Base-by-base conservation (phyloP, 2,329 filamentous ascomycete species). In the Fusarium sp. region DNA sequence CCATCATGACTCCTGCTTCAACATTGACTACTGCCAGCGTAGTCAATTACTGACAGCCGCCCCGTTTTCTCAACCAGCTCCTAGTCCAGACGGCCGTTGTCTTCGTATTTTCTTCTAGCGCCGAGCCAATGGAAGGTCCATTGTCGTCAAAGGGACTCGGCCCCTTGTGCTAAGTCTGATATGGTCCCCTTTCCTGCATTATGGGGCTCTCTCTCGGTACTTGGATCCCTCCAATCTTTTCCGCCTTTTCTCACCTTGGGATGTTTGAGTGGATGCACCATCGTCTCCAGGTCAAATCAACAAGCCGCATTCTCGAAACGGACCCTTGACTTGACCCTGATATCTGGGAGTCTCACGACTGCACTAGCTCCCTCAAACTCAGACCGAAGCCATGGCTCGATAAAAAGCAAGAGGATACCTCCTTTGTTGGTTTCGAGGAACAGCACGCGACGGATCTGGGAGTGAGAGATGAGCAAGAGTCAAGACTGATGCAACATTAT, bases 341-440 rank as follows among this genome's bases (percentile, higher is more conserved):
- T 58, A 62, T 23, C 46, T 27, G 55, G 38, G 42, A 62, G 62
- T 70, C 64, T 65, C 63, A 68, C 56, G 50, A 46, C 31, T 27
- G n/a, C 38, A 33, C 25, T 27, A 46, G 53, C 31, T 49, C 42
- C 44, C 31, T 27, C 25, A 44, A 61, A 49, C 38, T 63, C 59
- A 46, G 54, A 62, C 57, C 33, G 58, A 23, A 51, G 29, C 40
- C 57, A 58, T 67, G 57, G 42, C 50, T 42, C 53, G 44, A 60
- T 60, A 57, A 59, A 57, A 61, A 65, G 57, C 40, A 64, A 63
- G 20, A 40, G 14, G 27, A 40, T 42, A n/a, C 4, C 33, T 49
- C 44, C 4, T 34, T 55, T 33, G 27, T 57, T 42, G 31, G 23
- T 31, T 53, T 20, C 58, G 57, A 40, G 20, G 51, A 42, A 31